Evolutionary conservation across 2,329 filamentous ascomycete genomes (phyloP).

Genomic region (Fusarium hainanense): DNA sequence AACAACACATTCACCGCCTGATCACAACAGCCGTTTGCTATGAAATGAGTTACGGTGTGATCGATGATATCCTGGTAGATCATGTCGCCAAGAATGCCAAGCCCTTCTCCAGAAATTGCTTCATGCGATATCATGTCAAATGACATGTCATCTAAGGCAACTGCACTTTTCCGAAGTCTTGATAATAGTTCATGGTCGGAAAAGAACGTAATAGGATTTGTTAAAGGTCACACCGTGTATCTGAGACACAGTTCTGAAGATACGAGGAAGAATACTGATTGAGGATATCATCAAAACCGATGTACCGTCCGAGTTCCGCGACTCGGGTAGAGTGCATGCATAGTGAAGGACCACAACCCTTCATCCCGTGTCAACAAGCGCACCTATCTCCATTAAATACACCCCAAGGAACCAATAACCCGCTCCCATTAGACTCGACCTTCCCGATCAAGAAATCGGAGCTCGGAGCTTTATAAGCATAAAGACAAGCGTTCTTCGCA

Average conservation of each 20-base stretch:
- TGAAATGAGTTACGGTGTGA: background rate
- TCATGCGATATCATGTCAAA: background rate
- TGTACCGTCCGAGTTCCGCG: background rate
- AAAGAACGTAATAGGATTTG: rapidly evolving
- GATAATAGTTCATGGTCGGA: rapidly evolving
- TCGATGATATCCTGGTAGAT: background rate
- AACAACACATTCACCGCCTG: background rate
- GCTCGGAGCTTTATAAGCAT: constrained; percentile 21
- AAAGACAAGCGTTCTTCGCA: constrained; percentile 5
- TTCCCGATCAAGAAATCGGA: constrained; percentile 11
- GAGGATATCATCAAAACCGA: background rate
- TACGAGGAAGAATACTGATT: background rate
- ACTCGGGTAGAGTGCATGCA: background rate
- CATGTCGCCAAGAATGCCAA: background rate
- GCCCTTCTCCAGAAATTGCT: background rate
- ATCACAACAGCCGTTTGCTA: rapidly evolving
- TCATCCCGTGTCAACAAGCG: background rate
- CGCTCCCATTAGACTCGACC: background rate
- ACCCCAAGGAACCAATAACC: rapidly evolving
- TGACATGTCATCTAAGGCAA: background rate
- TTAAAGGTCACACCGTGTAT: rapidly evolving
- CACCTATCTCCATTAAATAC: background rate
- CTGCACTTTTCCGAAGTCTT: background rate
- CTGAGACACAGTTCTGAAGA: background rate
- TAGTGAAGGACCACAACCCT: rapidly evolving